Evolutionary conservation across 2,329 filamentous ascomycete genomes (phyloP).

Genomic region (Botryotinia convoluta): DNA sequence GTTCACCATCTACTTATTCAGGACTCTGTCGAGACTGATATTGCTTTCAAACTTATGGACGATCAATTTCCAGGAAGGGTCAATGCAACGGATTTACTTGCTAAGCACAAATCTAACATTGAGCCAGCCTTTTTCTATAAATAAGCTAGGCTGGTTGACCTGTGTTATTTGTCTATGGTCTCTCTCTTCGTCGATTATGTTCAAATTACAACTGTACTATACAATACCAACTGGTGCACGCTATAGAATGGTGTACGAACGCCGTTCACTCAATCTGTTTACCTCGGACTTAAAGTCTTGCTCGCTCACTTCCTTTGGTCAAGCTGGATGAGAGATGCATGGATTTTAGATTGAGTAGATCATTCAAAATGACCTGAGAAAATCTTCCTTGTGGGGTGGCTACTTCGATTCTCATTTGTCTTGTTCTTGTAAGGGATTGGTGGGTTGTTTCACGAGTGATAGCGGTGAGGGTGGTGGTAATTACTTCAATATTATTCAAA

Average conservation of each 20-base stretch:
- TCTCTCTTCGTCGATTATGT: neutral
- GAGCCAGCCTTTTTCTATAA: neutral
- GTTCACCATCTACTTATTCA: conserved; percentile 2
- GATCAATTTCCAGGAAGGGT: neutral
- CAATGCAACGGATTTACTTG: neutral
- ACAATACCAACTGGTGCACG: neutral
- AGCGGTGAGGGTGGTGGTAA: neutral
- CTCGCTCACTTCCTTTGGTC: neutral
- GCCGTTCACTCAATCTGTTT: neutral
- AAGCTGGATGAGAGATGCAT: neutral
- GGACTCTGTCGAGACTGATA: conserved; percentile 5
- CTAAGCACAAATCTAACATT: neutral
- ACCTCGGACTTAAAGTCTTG: neutral
- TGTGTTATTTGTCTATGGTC: neutral
- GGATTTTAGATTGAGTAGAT: neutral
- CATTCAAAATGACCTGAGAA: neutral
- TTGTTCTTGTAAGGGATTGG: neutral
- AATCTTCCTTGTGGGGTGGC: neutral
- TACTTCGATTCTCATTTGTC: neutral
- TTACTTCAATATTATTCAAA: neutral
- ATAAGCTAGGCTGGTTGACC: neutral
- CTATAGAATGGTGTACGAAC: neutral
- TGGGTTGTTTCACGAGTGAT: neutral
- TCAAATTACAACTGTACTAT: neutral
- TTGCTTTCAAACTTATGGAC: neutral